Evolutionary conservation across 139 green algal genomes (phyloP).

Genomic region (Chlorella sorokiniana): DNA sequence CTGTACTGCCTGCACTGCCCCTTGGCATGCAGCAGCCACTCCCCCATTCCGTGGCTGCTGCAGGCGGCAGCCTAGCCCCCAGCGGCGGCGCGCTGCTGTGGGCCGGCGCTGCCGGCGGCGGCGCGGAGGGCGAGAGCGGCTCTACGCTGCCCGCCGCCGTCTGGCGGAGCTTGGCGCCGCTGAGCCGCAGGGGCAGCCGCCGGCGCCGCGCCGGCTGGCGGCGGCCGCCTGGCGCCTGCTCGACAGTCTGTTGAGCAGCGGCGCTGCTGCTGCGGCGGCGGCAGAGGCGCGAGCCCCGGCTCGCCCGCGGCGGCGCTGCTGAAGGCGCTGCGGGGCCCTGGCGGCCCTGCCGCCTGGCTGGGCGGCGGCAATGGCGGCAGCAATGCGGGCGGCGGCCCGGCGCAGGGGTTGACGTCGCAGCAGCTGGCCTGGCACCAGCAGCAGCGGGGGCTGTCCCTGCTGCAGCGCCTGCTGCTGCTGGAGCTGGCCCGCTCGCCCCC

Average conservation of each 20-base stretch:
- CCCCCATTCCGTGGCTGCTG: background rate
- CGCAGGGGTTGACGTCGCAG: background rate
- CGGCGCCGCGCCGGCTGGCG: background rate
- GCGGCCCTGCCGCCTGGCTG: background rate
- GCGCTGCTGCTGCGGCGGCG: background rate
- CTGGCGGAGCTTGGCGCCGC: too few species aligned
- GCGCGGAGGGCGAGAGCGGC: constrained; percentile 7
- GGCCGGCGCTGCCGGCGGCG: background rate
- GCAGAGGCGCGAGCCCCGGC: background rate
- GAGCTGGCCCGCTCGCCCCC: background rate
- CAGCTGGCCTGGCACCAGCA: constrained; percentile 1
- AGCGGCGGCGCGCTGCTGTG: constrained; percentile 8
- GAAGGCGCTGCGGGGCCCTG: background rate
- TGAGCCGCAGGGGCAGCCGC: background rate
- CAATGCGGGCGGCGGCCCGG: background rate
- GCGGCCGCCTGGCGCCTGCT: constrained; percentile 18
- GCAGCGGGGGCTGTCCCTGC: constrained; percentile 8
- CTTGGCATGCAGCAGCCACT: background rate
- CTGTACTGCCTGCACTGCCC: background rate
- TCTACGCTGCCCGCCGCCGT: background rate
- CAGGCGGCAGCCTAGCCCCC: constrained; percentile 1
- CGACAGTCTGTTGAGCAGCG: background rate
- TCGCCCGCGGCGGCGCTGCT: background rate
- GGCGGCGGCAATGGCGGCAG: background rate
- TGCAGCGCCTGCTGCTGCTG: constrained; percentile 21